These are phyloP conservation scores for Hypomontagnella monticulosa DNA, from an alignment of 495 filamentous ascomycete genomes.

Conservation along the genomic window DNA sequence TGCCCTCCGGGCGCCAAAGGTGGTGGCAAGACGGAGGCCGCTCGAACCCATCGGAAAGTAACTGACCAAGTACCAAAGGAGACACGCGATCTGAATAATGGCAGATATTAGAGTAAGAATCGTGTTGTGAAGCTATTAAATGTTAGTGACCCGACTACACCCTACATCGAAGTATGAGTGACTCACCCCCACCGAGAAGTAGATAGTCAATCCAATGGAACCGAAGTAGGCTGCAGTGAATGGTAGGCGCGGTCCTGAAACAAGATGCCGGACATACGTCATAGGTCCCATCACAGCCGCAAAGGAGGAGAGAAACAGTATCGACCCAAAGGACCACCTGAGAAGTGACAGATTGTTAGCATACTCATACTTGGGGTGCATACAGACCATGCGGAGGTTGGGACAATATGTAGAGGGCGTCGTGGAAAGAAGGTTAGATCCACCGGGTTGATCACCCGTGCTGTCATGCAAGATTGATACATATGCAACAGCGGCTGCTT, in stretches of 20 bases:
- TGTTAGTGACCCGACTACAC: constrained; percentile 33
- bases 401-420: constrained; percentile 15
- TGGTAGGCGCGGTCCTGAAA: constrained; percentile 84
- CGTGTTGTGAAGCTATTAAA: constrained; percentile 75
- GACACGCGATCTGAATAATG: constrained; percentile 80
- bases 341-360: constrained; percentile 20
- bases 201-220: constrained; percentile 87
- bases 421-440: constrained; percentile 40
- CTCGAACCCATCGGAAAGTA: constrained; percentile 98
- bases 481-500: constrained; percentile 45
- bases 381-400: constrained; percentile 2
- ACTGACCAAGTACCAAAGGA: constrained; percentile 94
- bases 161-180: neutral
- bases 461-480: constrained; percentile 45
- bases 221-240: constrained; percentile 99
- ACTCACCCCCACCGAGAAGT: constrained; percentile 92
- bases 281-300: constrained; percentile 91
- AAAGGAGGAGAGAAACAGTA: constrained; percentile 92
- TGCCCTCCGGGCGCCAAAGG: constrained; percentile 83
- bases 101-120: constrained; percentile 85
- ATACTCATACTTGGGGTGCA: constrained; percentile 8
- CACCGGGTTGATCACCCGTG: constrained; percentile 37
- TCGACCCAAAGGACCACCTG: constrained; percentile 94
- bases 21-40: constrained; percentile 84
- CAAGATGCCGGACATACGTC: constrained; percentile 82